These are phyloP conservation scores for Neoboletus subvelutipes DNA, from an alignment of 768 basidiomycete genomes.

Conservation along the genomic window DNA sequence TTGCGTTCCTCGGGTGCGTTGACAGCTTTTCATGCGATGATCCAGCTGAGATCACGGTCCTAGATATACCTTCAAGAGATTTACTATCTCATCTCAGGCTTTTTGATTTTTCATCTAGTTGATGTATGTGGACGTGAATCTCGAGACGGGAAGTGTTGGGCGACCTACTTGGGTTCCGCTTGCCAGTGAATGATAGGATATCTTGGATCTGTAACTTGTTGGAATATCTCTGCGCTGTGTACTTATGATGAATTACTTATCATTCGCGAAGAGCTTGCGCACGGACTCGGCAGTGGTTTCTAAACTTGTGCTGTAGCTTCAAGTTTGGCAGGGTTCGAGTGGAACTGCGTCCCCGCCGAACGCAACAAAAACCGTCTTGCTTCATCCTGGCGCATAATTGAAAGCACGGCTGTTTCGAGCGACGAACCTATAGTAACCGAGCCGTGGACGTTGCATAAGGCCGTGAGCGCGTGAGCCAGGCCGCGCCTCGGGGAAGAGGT, in stretches of 20 bases:
- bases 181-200: not conserved
- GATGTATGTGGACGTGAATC: not conserved
- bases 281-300: not conserved
- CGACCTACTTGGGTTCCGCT: not conserved
- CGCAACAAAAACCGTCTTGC: not conserved
- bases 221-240: not conserved
- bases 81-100: constrained; percentile 59
- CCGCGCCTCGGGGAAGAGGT: no score
- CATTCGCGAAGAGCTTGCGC: not conserved
- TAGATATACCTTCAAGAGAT: constrained; percentile 83
- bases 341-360: not conserved
- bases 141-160: not conserved
- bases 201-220: constrained; percentile 5
- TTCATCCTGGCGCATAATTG: not conserved
- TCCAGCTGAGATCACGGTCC: constrained; percentile 7
- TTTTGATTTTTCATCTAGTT: constrained; percentile 33
- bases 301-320: not conserved
- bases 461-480: not conserved
- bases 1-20: constrained; percentile 65
- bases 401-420: not conserved
- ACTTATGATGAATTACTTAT: not conserved
- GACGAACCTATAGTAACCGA: not conserved
- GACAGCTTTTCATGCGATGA: not conserved
- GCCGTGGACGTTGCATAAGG: not conserved
- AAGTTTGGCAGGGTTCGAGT: not conserved